Base-by-base conservation (phyloP, 176 grass and related monocot species). In the Lolium perenne region DNA sequence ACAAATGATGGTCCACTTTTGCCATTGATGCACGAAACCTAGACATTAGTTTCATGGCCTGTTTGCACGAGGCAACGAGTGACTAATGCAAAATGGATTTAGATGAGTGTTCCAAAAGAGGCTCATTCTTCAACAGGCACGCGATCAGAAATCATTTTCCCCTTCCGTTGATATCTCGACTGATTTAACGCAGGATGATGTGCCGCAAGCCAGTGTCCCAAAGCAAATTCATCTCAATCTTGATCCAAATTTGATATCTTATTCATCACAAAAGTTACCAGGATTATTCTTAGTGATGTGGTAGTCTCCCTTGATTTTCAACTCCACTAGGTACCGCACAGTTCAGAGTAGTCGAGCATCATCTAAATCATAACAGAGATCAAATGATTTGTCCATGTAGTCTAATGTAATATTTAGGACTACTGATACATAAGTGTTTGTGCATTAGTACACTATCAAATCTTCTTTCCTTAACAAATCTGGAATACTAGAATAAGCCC, bases 291-390 rank as follows among this genome's bases (percentile, higher is more conserved):
- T 71, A 57, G 13, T 40, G 48, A 26, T 79, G 15, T 51, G 69
- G n/a, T 17, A 76, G 35, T 17, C 10, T n/a, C 54, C 40, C 14
- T 78, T 38, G 22, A 49, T 5, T 20, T 64, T 22, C 4, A 76
- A 86, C 63, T 86, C 53, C 79, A 60, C 26, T 22, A 56, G 72
- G 38, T 59, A 77, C 18, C 0, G 0, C 21, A 79, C 68, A 56
- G 50, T 49, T 22, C 53, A 59, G 4, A 68, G 38, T 45, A 74
- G 7, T 74, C 76, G 46, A 50, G 58, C 48, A 68, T 41, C n/a
- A 58, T 74, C 13, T 74, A 54, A 75, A 75, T 46, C 26, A 20
- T 5, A 41, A 79, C 12, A 51, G 48, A 41, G 26, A 66, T 29
- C 48, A 16, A 11, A 32, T 63, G 38, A 80, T 50, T 13, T 57